These are phyloP conservation scores for Xylariaceae sp. DNA, from an alignment of 2,329 filamentous ascomycete genomes.

Conservation along the genomic window DNA sequence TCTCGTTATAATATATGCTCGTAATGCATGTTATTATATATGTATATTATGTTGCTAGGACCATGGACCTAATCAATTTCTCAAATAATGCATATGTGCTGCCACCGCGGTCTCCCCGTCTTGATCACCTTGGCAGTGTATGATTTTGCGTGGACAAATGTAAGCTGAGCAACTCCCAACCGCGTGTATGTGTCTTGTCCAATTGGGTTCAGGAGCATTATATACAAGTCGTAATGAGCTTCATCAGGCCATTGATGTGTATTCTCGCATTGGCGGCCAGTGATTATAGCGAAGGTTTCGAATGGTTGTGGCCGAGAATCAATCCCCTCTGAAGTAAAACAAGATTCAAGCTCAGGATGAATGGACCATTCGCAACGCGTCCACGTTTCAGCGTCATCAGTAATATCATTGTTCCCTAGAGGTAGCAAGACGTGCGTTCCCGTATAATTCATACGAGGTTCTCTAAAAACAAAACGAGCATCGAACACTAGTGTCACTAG, in stretches of 20 bases:
- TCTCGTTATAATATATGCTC: too few species aligned
- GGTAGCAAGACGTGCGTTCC: background rate
- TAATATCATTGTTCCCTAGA: background rate
- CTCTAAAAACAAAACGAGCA: slow-evolving; percentile 1
- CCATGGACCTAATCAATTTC: too few species aligned
- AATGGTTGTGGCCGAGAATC: background rate
- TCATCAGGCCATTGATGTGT: background rate
- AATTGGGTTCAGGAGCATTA: slow-evolving; percentile 5
- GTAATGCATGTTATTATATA: too few species aligned
- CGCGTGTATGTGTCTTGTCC: slow-evolving; percentile 2
- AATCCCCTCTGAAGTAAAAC: background rate
- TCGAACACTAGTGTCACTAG: slow-evolving; percentile 19
- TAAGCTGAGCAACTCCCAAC: background rate
- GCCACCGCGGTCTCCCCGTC: slow-evolving; percentile 19
- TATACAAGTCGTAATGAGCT: background rate
- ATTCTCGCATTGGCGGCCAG: background rate
- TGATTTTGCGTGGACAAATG: background rate
- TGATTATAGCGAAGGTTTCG: slow-evolving; percentile 19
- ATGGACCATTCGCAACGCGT: slow-evolving; percentile 4
- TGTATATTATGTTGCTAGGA: too few species aligned
- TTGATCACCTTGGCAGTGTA: background rate
- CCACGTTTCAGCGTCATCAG: background rate
- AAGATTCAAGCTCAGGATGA: background rate
- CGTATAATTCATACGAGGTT: too few species aligned
- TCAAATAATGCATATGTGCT: slow-evolving; percentile 15